A percentile compares a stretch with the other conserved stretches of the same genome.
These are phyloP conservation scores for Cladosporium sp. DNA, from an alignment of 2,329 filamentous ascomycete genomes.

Conservation along the genomic window DNA sequence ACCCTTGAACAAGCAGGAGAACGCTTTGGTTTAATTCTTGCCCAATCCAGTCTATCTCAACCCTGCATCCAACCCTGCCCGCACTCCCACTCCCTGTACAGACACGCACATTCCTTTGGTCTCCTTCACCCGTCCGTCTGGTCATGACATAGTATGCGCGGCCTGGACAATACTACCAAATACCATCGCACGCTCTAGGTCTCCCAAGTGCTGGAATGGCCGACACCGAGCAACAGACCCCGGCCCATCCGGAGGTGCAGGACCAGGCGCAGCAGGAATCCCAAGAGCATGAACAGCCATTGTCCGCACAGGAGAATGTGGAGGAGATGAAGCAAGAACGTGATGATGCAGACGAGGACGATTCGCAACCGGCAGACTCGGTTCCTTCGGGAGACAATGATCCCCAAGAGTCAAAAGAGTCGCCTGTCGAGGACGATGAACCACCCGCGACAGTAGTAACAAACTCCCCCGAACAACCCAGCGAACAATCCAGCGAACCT, in stretches of 20 bases:
- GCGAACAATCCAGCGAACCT: background rate
- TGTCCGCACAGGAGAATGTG: background rate
- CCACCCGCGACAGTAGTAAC: background rate
- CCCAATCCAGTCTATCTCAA: background rate
- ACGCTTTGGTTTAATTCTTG: background rate
- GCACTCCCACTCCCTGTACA: background rate
- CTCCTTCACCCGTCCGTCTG: background rate
- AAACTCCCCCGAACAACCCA: background rate
- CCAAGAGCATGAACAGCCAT: background rate
- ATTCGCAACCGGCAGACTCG: background rate
- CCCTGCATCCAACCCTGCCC: background rate
- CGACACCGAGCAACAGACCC: slow-evolving; percentile 22
- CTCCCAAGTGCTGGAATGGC: slow-evolving; percentile 31
- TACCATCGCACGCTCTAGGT: slow-evolving; percentile 13
- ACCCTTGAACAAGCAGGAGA: no score
- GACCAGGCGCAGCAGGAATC: slow-evolving; percentile 7
- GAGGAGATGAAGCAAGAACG: background rate
- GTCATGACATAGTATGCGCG: slow-evolving; percentile 14
- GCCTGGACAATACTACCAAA: slow-evolving; percentile 3
- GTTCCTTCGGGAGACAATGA: background rate
- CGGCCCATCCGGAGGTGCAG: slow-evolving; percentile 21
- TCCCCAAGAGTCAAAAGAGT: slow-evolving; percentile 14
- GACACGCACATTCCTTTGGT: background rate
- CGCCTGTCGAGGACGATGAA: slow-evolving; percentile 2
- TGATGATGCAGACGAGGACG: background rate